These are phyloP conservation scores for Globisporangium nunn DNA, from an alignment of 352 stramenopile genomes.

Conservation along the genomic window DNA sequence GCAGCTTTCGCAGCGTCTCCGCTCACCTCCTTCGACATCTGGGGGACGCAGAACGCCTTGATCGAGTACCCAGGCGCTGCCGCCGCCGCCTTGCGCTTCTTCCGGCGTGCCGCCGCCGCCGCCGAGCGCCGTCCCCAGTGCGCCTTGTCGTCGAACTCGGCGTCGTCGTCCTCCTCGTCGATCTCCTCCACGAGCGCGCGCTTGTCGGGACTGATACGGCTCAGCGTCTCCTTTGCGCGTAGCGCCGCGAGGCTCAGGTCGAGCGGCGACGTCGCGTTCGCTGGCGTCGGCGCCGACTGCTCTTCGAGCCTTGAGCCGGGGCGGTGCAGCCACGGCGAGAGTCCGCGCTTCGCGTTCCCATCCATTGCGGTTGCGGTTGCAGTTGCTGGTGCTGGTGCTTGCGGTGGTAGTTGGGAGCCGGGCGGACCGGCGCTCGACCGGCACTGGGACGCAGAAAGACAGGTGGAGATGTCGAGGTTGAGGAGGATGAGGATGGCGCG, in stretches of 20 bases:
- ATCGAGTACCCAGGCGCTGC: conserved; percentile 50
- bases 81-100: conserved; percentile 12
- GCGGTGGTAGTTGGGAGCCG: background rate
- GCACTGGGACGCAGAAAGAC: background rate
- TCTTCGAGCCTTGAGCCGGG: background rate
- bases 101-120: conserved; percentile 12
- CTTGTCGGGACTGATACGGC: conserved; percentile 46
- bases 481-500: too few relatives aligned
- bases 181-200: conserved; percentile 52
- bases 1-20: background rate
- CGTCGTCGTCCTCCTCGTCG: conserved; percentile 65
- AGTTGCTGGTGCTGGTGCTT: conserved; percentile 1
- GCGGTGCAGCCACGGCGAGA: conserved; percentile 34
- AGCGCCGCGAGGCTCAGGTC: conserved; percentile 36
- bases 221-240: conserved; percentile 34
- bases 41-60: conserved; percentile 43
- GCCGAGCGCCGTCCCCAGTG: conserved; percentile 45
- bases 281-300: background rate
- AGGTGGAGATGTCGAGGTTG: too few relatives aligned
- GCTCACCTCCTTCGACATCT: background rate
- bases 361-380: conserved; percentile 15
- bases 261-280: conserved; percentile 21
- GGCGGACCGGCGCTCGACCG: background rate
- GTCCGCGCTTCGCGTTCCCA: conserved; percentile 14
- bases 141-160: conserved; percentile 60